These are phyloP conservation scores for Phalaenopsis aphrodite DNA, from an alignment of 106 monocot genomes.

Conservation along the genomic window DNA sequence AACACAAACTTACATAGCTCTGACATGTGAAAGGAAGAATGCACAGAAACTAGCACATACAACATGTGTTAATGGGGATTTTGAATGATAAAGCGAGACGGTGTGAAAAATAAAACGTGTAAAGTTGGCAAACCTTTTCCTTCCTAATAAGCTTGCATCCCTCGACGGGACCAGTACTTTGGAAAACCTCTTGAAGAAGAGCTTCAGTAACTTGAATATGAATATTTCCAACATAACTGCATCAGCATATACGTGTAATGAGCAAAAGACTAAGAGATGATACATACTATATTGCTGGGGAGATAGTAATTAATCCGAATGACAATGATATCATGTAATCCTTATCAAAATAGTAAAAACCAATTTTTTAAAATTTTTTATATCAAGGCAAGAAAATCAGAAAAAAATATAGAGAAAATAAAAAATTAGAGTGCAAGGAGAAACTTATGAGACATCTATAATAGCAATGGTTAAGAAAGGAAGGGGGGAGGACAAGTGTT, in stretches of 20 bases:
- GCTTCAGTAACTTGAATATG: slow-evolving; percentile 71
- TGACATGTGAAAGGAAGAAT: neutral
- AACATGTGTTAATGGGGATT: neutral
- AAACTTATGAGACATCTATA: neutral
- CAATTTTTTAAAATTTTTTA: neutral
- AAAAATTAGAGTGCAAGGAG: neutral
- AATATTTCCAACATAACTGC: slow-evolving; percentile 75
- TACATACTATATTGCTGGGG: neutral
- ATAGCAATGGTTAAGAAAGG: neutral
- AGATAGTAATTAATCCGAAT: neutral
- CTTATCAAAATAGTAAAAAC: neutral
- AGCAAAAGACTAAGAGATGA: neutral
- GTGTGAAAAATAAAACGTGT: neutral
- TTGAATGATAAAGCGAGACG: neutral
- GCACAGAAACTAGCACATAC: neutral
- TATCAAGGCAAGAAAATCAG: neutral
- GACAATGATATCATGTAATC: neutral
- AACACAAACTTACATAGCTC: neutral
- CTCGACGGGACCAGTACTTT: slow-evolving; percentile 66
- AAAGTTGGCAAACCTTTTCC: slow-evolving; percentile 42
- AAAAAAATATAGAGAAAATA: neutral
- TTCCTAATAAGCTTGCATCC: slow-evolving; percentile 87
- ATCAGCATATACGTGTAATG: neutral
- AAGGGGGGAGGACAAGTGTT: neutral
- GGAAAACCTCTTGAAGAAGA: slow-evolving; percentile 79